Percentiles rank a stretch among this genome's conserved stretches.
phyloP scores from a whole-genome alignment of 768 basidiomycete genomes.

The Rhizopogon sp. region DNA sequence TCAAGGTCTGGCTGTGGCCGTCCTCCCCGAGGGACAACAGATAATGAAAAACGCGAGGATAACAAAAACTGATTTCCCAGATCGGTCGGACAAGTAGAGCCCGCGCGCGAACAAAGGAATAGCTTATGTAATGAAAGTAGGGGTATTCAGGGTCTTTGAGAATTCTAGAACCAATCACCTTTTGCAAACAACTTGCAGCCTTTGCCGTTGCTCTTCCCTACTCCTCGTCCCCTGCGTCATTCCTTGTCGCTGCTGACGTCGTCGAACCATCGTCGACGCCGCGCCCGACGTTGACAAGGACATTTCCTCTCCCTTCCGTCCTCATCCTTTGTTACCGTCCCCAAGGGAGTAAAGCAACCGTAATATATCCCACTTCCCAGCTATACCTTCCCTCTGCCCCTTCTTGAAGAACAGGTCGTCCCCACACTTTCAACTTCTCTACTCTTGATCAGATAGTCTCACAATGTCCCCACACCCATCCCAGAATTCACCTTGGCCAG shows the following conservation, averaged over 20 bases:
- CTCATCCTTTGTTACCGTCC: slow-evolving; percentile 21
- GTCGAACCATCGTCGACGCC: slow-evolving; percentile 19
- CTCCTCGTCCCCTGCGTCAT: slow-evolving; percentile 21
- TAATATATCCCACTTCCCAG: slow-evolving; percentile 20
- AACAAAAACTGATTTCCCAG: neutral
- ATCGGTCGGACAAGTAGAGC: neutral
- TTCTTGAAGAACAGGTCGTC: slow-evolving; percentile 9
- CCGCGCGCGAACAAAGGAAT: neutral
- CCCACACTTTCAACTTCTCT: slow-evolving; percentile 12
- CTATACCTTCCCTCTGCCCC: slow-evolving; percentile 11
- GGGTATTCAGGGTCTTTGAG: slow-evolving; percentile 26
- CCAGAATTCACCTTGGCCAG: slow-evolving; percentile 40
- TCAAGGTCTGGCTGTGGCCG: neutral
- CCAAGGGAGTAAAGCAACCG: slow-evolving; percentile 10
- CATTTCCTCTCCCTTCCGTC: slow-evolving; percentile 12
- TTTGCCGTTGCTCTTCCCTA: slow-evolving; percentile 26
- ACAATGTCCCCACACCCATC: slow-evolving; percentile 34
- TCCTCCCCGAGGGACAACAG: neutral
- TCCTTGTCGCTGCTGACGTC: slow-evolving; percentile 17
- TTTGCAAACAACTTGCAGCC: slow-evolving; percentile 28
- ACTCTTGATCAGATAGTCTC: slow-evolving; percentile 11
- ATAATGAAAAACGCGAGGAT: neutral
- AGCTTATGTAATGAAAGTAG: slow-evolving; percentile 16
- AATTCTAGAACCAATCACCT: slow-evolving; percentile 26
- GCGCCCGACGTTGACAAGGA: slow-evolving; percentile 16